Percentiles rank a stretch among this genome's conserved stretches.
Conservation (phyloP, 257 asterid genomes). For the Eucommia ulmoides region DNA sequence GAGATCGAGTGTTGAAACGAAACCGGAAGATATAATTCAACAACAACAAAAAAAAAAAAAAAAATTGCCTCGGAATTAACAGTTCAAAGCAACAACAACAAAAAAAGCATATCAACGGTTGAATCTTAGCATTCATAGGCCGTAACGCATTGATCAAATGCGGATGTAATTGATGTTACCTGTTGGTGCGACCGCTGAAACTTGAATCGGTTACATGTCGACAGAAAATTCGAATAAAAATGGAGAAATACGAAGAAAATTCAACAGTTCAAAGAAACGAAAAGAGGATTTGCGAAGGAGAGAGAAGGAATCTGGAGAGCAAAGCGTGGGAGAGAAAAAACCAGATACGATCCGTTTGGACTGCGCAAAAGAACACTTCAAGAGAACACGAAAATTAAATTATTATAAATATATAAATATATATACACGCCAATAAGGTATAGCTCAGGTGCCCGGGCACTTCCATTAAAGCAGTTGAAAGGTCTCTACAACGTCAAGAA, state of each 20-base stretch:
- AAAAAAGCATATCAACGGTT: neutral
- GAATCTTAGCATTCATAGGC: neutral
- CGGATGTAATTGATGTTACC: neutral
- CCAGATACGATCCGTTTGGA: too few relatives aligned
- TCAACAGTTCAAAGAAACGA: conserved; percentile 5
- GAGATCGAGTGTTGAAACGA: neutral
- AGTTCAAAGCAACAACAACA: neutral
- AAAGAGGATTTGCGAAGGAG: conserved; percentile 5
- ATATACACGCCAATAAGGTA: too few relatives aligned
- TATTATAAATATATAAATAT: too few relatives aligned
- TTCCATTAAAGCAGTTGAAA: too few relatives aligned
- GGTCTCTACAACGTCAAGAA: too few relatives aligned
- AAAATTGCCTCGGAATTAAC: neutral
- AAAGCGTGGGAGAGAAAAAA: neutral
- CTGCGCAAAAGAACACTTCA: too few relatives aligned
- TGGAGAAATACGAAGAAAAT: neutral
- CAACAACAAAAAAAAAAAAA: neutral
- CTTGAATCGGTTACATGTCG: conserved; percentile 18
- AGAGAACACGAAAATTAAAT: too few relatives aligned
- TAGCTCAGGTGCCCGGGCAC: too few relatives aligned
- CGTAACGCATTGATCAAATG: neutral
- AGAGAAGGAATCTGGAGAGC: conserved; percentile 17
- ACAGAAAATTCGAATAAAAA: too few relatives aligned
- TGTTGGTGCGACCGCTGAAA: conserved; percentile 4
- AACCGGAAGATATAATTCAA: neutral